phyloP scores from a whole-genome alignment of 805 yeast genomes.

The Candida chauliodis region DNA sequence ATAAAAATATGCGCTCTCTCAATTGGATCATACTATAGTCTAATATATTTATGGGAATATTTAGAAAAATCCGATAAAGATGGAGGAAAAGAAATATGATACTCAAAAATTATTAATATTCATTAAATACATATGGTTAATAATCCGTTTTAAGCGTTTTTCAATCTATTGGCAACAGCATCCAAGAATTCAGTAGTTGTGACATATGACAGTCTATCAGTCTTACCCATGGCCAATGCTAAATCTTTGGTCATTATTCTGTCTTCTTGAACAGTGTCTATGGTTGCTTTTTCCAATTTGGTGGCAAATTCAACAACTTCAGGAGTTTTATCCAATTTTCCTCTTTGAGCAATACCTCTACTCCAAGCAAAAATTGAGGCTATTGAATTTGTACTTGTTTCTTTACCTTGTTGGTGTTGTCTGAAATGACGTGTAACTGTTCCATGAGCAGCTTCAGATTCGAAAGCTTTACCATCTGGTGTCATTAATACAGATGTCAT shows the following conservation, averaged over 20 bases:
- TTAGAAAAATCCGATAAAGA: conserved; percentile 3
- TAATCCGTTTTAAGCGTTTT: too few relatives aligned
- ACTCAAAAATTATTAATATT: too few relatives aligned
- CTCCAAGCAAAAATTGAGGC: conserved; percentile 87
- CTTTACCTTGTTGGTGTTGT: conserved; percentile 77
- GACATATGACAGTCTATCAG: conserved; percentile 60
- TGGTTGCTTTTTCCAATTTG: conserved; percentile 59
- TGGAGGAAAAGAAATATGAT: not conserved
- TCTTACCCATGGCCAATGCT: conserved; percentile 66
- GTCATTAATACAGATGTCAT: conserved; percentile 83
- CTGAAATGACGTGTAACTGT: conserved; percentile 85
- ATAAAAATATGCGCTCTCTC: conserved; percentile 14
- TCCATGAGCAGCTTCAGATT: conserved; percentile 85
- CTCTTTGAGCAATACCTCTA: conserved; percentile 81
- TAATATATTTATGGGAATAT: conserved; percentile 11
- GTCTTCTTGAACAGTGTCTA: conserved; percentile 70
- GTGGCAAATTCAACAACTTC: conserved; percentile 68
- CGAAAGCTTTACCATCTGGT: conserved; percentile 84
- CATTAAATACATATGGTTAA: too few relatives aligned
- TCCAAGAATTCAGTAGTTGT: conserved; percentile 75
- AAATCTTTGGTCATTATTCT: conserved; percentile 81
- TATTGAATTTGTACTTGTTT: conserved; percentile 80
- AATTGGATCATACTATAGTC: conserved; percentile 15
- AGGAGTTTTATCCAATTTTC: conserved; percentile 68
- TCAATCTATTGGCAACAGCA: conserved; percentile 65